Conservation (phyloP, 331 rosid species). For the Pyracantha coccinea region DNA sequence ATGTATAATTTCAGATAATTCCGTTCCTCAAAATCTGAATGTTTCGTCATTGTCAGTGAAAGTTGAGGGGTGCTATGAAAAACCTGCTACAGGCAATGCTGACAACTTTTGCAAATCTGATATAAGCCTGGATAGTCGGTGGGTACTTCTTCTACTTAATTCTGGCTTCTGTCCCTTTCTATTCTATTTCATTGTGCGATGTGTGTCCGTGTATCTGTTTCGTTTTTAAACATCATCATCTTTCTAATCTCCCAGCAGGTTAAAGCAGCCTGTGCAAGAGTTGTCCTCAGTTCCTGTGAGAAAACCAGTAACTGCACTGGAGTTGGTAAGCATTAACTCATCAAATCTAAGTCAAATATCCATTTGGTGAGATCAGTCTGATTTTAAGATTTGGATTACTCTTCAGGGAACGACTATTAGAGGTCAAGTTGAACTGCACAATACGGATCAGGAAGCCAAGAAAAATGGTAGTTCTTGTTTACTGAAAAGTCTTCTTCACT, state of each 20-base stretch:
- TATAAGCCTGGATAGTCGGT: constrained; percentile 42
- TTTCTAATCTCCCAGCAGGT: constrained; percentile 19
- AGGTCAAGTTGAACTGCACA: constrained; percentile 19
- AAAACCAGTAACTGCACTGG: constrained; percentile 25
- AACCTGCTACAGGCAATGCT: constrained; percentile 9
- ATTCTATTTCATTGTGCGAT: not conserved
- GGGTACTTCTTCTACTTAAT: constrained; percentile 15
- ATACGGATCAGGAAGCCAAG: constrained; percentile 22
- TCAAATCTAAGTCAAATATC: not conserved
- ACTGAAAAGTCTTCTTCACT: constrained; percentile 8
- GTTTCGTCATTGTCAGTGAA: constrained; percentile 12
- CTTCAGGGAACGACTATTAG: constrained; percentile 26
- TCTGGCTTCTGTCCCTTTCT: constrained; percentile 1
- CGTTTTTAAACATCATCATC: not conserved
- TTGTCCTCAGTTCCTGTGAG: constrained; percentile 18
- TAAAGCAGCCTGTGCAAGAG: constrained; percentile 24
- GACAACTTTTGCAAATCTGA: constrained; percentile 14
- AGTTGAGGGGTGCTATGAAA: constrained; percentile 23
- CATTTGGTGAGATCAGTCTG: constrained; percentile 7
- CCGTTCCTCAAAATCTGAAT: constrained; percentile 13
- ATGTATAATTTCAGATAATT: constrained; percentile 17
- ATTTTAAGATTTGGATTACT: not conserved
- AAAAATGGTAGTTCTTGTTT: constrained; percentile 32
- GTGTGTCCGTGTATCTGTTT: not conserved
- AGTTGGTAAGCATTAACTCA: constrained; percentile 24